Evolutionary conservation across 1,284 basidiomycete genomes (phyloP), one percentile per base, ranked within the genome.

Genomic region (Microbotryum silenes-acaulis): DNA sequence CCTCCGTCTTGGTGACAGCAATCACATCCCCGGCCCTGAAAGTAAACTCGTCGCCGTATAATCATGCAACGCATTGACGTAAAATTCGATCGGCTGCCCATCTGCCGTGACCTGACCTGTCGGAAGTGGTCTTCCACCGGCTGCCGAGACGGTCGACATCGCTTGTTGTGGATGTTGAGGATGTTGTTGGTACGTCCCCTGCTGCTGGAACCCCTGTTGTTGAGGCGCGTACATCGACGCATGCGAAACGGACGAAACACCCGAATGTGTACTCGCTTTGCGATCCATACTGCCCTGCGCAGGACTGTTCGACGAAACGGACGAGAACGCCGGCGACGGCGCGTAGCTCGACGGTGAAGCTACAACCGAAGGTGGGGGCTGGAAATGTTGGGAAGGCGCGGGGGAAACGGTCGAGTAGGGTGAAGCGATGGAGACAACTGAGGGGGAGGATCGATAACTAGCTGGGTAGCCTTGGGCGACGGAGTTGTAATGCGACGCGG

Each of bases 31-130:
- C 71, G n/a, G 53, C 51, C 14, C 63, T 58, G 63, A 73, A 73
- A 5, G 62, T 60, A 49, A 77, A 75, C 75, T 93, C 90, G 87
- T 85, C 25, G 92, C 91, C 18, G 78, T 77, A 72, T 97, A 97
- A 74, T 96, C 90, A 75, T 92, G 97, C 71, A 97, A 76, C 44
- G 93, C 93, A 79, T 89, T 89, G 64, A 94, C 91, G 71, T 91
- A 91, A 77, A 93, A 92, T 70, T 91, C 71, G 49, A 93, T 85
- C 2, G 83, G 83, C 51, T 81, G 79, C 0, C 90, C 90, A 56
- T 85, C 83, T 60, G 91, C 88, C 31, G 86, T 88, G 60, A 83
- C 85, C 70, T 86, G 82, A 0, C 84, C 83, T 3, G 85, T 85
- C 82, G 9, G 83, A 78, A 12, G 70, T 59, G 5, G 61, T 56